These are phyloP conservation scores for Mycena metata DNA, from an alignment of 768 basidiomycete species.

Conservation along the genomic window DNA sequence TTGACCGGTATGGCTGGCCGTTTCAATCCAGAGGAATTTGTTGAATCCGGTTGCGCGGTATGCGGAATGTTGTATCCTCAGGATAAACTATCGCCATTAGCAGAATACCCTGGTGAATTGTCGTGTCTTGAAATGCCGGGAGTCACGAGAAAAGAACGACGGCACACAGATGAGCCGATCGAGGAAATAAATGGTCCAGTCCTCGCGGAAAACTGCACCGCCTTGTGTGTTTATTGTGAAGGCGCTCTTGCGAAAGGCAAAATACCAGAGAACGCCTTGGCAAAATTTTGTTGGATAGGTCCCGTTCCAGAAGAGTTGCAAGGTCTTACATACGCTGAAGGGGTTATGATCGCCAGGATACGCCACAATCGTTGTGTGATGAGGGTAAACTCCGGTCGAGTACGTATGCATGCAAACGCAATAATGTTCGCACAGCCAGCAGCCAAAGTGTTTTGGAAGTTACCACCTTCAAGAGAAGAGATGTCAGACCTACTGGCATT, in stretches of 20 bases:
- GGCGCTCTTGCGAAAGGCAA: too few relatives aligned
- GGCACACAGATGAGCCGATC: neutral
- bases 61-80: neutral
- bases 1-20: neutral
- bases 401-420: slow-evolving; percentile 42
- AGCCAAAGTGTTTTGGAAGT: slow-evolving; percentile 15
- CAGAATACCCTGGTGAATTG: neutral
- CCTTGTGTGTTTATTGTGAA: neutral
- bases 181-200: neutral
- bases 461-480: slow-evolving; percentile 19
- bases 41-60: neutral
- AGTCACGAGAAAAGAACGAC: neutral
- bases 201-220: neutral
- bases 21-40: neutral
- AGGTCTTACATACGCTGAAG: neutral
- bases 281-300: neutral
- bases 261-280: neutral
- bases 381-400: slow-evolving; percentile 22
- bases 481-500: slow-evolving; percentile 39
- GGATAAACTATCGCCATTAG: neutral
- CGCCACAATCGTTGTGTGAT: slow-evolving; percentile 13
- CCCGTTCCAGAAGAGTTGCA: neutral
- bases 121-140: neutral
- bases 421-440: slow-evolving; percentile 44
- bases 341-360: neutral